These are phyloP conservation scores for Marchantia paleacea DNA, from an alignment of 225 moss, liverwort and hornwort genomes.

Conservation along the genomic window DNA sequence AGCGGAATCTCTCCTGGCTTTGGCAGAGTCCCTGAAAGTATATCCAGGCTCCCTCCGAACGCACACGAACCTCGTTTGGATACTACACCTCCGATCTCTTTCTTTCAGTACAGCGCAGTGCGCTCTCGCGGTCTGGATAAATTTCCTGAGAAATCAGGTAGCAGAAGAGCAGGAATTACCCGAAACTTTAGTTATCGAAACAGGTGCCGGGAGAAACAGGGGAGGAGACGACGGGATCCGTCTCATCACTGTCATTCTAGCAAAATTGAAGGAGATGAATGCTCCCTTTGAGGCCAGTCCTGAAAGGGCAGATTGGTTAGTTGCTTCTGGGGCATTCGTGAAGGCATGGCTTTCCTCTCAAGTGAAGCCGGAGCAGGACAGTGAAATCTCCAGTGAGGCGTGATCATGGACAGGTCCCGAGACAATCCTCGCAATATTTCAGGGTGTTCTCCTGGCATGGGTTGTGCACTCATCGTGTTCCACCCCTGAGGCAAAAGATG, in stretches of 20 bases:
- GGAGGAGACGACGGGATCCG: slow-evolving; percentile 51
- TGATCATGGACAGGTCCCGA: background rate
- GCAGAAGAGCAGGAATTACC: slow-evolving; percentile 56
- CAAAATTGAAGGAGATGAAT: slow-evolving; percentile 54
- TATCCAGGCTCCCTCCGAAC: slow-evolving; percentile 71
- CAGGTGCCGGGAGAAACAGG: slow-evolving; percentile 68
- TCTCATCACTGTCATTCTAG: slow-evolving; percentile 60
- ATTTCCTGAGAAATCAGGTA: slow-evolving; percentile 44
- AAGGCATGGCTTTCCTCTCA: slow-evolving; percentile 48
- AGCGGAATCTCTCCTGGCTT: slow-evolving; percentile 47
- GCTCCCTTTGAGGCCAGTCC: slow-evolving; percentile 65
- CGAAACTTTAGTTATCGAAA: slow-evolving; percentile 62
- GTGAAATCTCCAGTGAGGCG: background rate
- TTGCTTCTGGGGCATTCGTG: slow-evolving; percentile 48
- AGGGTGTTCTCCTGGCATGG: slow-evolving; percentile 10
- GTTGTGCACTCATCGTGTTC: background rate
- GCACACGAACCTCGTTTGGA: slow-evolving; percentile 59
- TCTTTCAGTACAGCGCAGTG: slow-evolving; percentile 79
- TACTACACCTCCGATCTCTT: slow-evolving; percentile 72
- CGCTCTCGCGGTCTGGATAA: slow-evolving; percentile 64
- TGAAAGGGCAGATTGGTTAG: slow-evolving; percentile 76
- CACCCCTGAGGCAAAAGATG: background rate
- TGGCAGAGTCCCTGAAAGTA: slow-evolving; percentile 55
- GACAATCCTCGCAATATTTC: background rate
- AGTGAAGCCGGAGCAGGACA: background rate